Percentiles rank a stretch among this genome's conserved stretches.
phyloP scores from a whole-genome alignment of 164 flowering plant genomes.

The Dillenia suffruticosa region DNA sequence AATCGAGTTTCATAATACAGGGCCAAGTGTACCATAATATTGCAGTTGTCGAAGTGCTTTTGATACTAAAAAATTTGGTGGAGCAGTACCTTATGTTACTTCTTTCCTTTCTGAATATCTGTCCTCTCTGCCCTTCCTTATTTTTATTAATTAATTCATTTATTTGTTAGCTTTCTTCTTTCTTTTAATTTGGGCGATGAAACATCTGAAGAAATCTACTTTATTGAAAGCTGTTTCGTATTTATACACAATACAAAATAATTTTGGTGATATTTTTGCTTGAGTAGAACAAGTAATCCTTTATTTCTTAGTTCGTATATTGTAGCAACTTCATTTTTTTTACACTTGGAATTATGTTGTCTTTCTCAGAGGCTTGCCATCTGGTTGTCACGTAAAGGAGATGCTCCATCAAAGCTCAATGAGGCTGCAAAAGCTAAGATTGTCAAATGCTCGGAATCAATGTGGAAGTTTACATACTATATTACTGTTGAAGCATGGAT shows the following conservation, averaged over 20 bases:
- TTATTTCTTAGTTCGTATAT: background rate
- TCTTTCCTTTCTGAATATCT: too few species aligned
- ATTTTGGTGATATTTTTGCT: too few species aligned
- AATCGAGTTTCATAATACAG: too few species aligned
- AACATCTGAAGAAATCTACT: background rate
- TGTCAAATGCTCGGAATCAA: conserved; percentile 75
- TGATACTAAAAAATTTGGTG: too few species aligned
- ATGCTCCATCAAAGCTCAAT: conserved; percentile 29
- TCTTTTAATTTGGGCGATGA: background rate
- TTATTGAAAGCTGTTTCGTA: background rate
- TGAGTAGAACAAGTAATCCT: background rate
- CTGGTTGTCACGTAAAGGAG: conserved; percentile 44
- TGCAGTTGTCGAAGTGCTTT: too few species aligned
- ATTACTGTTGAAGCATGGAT: conserved; percentile 51
- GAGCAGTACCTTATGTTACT: too few species aligned
- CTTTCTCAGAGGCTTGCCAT: conserved; percentile 59
- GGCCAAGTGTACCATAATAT: too few species aligned
- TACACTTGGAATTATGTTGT: background rate
- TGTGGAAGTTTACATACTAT: conserved; percentile 92
- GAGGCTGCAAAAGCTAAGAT: conserved; percentile 52
- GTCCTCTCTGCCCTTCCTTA: too few species aligned
- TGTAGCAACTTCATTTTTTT: background rate
- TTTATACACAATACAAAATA: background rate
- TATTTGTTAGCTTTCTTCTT: background rate
- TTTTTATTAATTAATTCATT: too few species aligned